phyloP scores from a whole-genome alignment of 257 asterid species.

The Ocimum tenuiflorum region DNA sequence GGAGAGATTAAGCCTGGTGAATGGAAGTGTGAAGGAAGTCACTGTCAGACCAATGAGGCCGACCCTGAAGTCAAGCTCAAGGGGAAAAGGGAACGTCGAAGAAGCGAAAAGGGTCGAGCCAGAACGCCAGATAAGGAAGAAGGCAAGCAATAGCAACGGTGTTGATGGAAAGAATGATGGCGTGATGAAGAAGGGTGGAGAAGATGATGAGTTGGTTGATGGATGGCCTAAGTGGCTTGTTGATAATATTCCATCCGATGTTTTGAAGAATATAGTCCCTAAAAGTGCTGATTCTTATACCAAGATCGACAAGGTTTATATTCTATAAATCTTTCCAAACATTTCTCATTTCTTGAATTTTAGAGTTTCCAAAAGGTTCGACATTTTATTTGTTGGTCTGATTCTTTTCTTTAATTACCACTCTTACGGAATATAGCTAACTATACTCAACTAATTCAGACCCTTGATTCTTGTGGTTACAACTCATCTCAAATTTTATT shows the following conservation, averaged over 20 bases:
- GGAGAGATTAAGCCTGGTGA: constrained; percentile 47
- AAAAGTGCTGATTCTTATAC: constrained; percentile 73
- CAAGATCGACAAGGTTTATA: constrained; percentile 66
- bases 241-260: constrained; percentile 58
- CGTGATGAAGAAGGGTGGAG: constrained; percentile 19
- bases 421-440: background rate
- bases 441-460: too few species aligned
- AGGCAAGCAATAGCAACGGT: constrained; percentile 8
- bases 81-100: constrained; percentile 12
- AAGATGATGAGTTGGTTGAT: constrained; percentile 50
- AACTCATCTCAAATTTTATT: too few species aligned
- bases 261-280: constrained; percentile 58
- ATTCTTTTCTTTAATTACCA: background rate
- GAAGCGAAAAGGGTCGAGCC: constrained; percentile 13
- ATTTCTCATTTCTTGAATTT: background rate
- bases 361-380: background rate
- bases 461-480: too few species aligned
- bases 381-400: background rate
- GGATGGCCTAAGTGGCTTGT: constrained; percentile 89
- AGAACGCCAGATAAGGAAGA: constrained; percentile 24
- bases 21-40: constrained; percentile 35
- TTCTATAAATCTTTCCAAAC: background rate
- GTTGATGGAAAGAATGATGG: constrained; percentile 19
- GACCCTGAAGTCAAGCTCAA: constrained; percentile 17
- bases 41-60: constrained; percentile 27